phyloP scores from a whole-genome alignment of 768 basidiomycete species.

The Gelatoporia subvermispora region DNA sequence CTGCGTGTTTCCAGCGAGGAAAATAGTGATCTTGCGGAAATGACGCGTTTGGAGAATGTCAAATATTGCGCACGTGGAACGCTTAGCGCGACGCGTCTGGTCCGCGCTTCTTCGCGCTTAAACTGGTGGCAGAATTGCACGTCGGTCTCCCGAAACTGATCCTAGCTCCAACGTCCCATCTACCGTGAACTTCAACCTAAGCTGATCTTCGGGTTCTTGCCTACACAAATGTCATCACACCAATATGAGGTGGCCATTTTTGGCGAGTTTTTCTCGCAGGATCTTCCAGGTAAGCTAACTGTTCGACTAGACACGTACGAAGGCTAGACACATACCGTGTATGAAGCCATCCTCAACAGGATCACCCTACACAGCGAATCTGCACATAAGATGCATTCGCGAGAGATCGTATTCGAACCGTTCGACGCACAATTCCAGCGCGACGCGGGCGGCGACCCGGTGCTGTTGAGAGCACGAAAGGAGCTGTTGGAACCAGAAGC shows the following conservation, averaged over 20 bases:
- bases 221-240: conserved; percentile 33
- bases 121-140: too few relatives aligned
- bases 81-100: too few relatives aligned
- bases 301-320: not conserved
- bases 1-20: too few relatives aligned
- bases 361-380: conserved; percentile 81
- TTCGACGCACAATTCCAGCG: conserved; percentile 59
- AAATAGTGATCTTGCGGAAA: too few relatives aligned
- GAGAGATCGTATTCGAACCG: conserved; percentile 82
- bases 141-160: too few relatives aligned
- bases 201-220: not conserved
- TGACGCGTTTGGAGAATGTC: too few relatives aligned
- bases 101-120: not conserved
- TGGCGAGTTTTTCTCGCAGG: conserved; percentile 74
- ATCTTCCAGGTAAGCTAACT: conserved; percentile 36
- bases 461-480: conserved; percentile 68
- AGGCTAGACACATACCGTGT: not conserved
- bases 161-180: too few relatives aligned
- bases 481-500: conserved; percentile 59
- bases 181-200: too few relatives aligned
- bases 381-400: conserved; percentile 63
- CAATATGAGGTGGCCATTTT: conserved; percentile 80
- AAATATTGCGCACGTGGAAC: too few relatives aligned
- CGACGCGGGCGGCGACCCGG: conserved; percentile 59
- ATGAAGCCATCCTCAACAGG: conserved; percentile 67